These are phyloP conservation scores for Pichia exigua DNA, from an alignment of 805 yeast species.

Conservation along the genomic window DNA sequence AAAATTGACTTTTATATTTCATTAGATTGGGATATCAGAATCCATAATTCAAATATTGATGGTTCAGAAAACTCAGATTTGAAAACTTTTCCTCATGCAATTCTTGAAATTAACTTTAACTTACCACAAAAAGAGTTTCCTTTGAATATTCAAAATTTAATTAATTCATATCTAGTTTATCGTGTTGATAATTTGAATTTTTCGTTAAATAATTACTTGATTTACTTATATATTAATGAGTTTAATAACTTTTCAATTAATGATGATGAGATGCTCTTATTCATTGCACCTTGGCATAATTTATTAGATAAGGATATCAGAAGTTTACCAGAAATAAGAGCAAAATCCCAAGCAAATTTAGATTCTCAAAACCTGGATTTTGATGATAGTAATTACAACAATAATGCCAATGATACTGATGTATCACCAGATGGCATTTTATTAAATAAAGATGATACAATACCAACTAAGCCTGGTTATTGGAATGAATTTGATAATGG, in stretches of 20 bases:
- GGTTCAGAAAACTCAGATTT: constrained; percentile 2
- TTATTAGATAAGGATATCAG: constrained; percentile 33
- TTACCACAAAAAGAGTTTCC: constrained; percentile 30
- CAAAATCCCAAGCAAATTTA: constrained; percentile 3
- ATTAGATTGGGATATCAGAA: constrained; percentile 23
- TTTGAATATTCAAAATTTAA: constrained; percentile 30
- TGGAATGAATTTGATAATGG: constrained; percentile 67
- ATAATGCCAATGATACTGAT: neutral
- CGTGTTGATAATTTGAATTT: constrained; percentile 33
- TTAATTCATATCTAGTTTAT: constrained; percentile 41
- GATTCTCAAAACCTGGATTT: neutral
- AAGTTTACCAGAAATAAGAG: constrained; percentile 31
- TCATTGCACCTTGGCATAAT: constrained; percentile 29
- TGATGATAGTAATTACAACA: neutral
- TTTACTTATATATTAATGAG: constrained; percentile 19
- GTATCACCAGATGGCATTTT: constrained; percentile 21
- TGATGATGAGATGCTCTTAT: constrained; percentile 20
- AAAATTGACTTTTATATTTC: constrained; percentile 26
- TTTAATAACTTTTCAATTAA: constrained; percentile 4
- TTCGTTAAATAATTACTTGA: constrained; percentile 26
- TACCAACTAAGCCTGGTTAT: constrained; percentile 30
- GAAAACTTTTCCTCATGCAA: constrained; percentile 38
- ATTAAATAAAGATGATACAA: constrained; percentile 25
- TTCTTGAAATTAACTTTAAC: constrained; percentile 41
- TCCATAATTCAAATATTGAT: constrained; percentile 6